Evolutionary conservation across 2,329 filamentous ascomycete species (phyloP).

Genomic region (Neodidymelliopsis sp.): DNA sequence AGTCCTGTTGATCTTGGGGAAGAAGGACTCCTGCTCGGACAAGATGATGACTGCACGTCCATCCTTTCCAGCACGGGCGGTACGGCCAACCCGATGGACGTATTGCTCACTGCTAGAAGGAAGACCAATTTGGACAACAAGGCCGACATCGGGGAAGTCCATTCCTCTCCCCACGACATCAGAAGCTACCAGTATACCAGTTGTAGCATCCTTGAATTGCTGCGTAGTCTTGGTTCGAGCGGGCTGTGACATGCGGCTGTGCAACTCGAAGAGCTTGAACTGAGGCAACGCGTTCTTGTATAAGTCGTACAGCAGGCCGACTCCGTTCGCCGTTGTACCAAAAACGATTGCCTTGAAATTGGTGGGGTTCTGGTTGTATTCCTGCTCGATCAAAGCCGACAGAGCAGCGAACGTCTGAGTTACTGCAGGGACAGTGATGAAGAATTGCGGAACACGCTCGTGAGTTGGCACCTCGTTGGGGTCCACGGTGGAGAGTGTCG

Average conservation of each 20-base stretch:
- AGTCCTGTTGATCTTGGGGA: slow-evolving; percentile 57
- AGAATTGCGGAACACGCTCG: slow-evolving; percentile 59
- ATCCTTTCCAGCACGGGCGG: slow-evolving; percentile 54
- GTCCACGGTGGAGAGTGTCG: slow-evolving; percentile 54
- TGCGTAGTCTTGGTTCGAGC: slow-evolving; percentile 53
- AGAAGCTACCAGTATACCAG: slow-evolving; percentile 61
- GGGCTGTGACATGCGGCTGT: slow-evolving; percentile 54
- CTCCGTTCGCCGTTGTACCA: slow-evolving; percentile 56
- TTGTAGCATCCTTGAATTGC: slow-evolving; percentile 54
- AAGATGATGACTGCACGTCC: slow-evolving; percentile 63
- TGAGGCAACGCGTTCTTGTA: slow-evolving; percentile 44
- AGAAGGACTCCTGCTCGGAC: slow-evolving; percentile 61
- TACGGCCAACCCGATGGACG: slow-evolving; percentile 52
- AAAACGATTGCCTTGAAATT: slow-evolving; percentile 58
- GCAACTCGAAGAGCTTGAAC: slow-evolving; percentile 52
- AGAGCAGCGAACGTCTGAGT: slow-evolving; percentile 56
- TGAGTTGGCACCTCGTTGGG: slow-evolving; percentile 55
- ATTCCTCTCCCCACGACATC: slow-evolving; percentile 58
- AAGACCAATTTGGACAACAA: slow-evolving; percentile 59
- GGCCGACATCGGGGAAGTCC: slow-evolving; percentile 60
- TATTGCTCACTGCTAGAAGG: slow-evolving; percentile 60
- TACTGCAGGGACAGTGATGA: slow-evolving; percentile 53
- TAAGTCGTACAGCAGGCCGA: slow-evolving; percentile 53
- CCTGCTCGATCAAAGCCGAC: slow-evolving; percentile 54
- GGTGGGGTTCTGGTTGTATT: slow-evolving; percentile 48